phyloP scores from a whole-genome alignment of 2,329 filamentous ascomycete genomes.

The Claviceps purpurea region DNA sequence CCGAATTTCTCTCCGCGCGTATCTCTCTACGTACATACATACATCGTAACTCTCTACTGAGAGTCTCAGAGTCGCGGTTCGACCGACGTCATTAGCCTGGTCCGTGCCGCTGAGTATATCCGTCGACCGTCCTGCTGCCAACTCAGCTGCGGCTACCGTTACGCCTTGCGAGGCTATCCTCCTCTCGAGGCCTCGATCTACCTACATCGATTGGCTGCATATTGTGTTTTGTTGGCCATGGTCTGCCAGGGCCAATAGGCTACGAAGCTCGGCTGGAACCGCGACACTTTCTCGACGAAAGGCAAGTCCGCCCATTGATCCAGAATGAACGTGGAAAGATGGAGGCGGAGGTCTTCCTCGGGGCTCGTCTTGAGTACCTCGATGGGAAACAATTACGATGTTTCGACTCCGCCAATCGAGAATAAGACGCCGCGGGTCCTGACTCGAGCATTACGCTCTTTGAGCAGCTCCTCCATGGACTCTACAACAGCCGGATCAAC shows the following conservation, averaged over 20 bases:
- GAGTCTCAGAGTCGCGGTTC: not conserved
- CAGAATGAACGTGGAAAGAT: conserved; percentile 20
- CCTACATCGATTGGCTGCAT: not conserved
- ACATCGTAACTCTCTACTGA: not conserved
- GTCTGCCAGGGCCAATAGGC: conserved; percentile 1
- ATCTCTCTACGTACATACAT: not conserved
- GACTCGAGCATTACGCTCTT: conserved; percentile 24
- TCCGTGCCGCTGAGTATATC: not conserved
- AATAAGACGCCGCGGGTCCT: conserved; percentile 23
- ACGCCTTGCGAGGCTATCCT: not conserved
- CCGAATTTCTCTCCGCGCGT: not conserved
- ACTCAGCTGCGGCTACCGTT: not conserved
- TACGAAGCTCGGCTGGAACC: not conserved
- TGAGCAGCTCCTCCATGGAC: conserved; percentile 28
- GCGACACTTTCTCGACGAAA: not conserved
- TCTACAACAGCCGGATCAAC: conserved; percentile 21
- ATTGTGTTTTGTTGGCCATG: conserved; percentile 1
- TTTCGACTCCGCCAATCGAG: conserved; percentile 11
- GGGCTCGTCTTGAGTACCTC: conserved; percentile 14
- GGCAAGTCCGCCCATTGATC: not conserved
- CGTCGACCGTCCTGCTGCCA: not conserved
- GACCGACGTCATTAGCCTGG: not conserved
- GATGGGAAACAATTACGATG: conserved; percentile 10
- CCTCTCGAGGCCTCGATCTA: not conserved
- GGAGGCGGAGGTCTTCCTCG: conserved; percentile 22